These are phyloP conservation scores for Cytospora mali DNA, from an alignment of 2,329 filamentous ascomycete genomes.

Conservation along the genomic window DNA sequence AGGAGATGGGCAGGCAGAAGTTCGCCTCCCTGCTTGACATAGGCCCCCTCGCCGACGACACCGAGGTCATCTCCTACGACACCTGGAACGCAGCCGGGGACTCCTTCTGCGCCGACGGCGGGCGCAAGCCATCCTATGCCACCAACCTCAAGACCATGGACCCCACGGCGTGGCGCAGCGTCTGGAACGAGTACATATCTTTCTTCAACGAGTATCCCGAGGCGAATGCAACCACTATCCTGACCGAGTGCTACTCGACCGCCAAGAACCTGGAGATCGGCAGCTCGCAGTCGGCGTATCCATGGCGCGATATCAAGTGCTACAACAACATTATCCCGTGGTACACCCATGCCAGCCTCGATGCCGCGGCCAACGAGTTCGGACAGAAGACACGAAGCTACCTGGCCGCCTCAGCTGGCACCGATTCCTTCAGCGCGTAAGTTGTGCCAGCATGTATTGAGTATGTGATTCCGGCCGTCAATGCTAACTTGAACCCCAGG, in stretches of 20 bases:
- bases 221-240: conserved; percentile 35
- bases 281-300: conserved; percentile 34
- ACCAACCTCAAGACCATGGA: conserved; percentile 40
- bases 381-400: conserved; percentile 37
- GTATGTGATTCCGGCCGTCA: not conserved
- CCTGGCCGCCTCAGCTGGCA: conserved; percentile 24
- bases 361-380: conserved; percentile 39
- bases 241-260: conserved; percentile 44
- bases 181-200: conserved; percentile 42
- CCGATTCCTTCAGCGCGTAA: conserved; percentile 9
- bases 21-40: conserved; percentile 42
- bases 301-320: conserved; percentile 39
- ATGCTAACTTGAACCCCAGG: not conserved
- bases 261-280: conserved; percentile 34
- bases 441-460: not conserved
- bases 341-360: conserved; percentile 41
- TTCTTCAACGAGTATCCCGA: conserved; percentile 40
- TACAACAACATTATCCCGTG: conserved; percentile 44
- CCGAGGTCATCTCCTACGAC: conserved; percentile 39
- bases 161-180: conserved; percentile 40
- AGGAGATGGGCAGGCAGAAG: conserved; percentile 35
- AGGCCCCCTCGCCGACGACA: conserved; percentile 34
- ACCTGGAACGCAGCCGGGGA: conserved; percentile 44
- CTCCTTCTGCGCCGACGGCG: conserved; percentile 41
- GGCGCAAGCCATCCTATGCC: conserved; percentile 44